Base-by-base conservation (phyloP, 768 basidiomycete species). In the Rhodotorula graminis region DNA sequence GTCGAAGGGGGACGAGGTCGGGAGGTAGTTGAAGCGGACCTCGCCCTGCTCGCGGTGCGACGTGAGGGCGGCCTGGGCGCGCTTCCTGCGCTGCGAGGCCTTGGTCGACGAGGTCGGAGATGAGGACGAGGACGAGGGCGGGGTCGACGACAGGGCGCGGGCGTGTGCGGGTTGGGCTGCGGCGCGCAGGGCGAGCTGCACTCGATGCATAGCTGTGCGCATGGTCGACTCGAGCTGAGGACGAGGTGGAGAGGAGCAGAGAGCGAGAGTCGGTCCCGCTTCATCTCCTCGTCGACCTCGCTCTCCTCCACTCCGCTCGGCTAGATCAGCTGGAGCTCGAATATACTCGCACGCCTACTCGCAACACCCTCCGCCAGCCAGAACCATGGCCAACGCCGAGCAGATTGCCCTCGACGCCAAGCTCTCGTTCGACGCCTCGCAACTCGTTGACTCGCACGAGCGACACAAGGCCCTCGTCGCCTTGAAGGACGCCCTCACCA, bases 1-100 rank as follows among this genome's bases (percentile, higher is more conserved):
- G 62, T 76, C 77, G 49, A 86, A 85, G 67, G 87, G 82, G 55
- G 84, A 83, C 25, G 83, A 80, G 27, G 57, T 60, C 37, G 65
- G 65, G 79, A 91, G 92, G 82, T 90, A 93, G 82, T 92, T 92
- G 86, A 89, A 88, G 81, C 86, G 89, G 79, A 90, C 88, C 66
- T 80, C 73, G 53, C 16, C 27, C 27, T n/a, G 27, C 27, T 53
- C 12, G 27, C 52, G 25, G 27, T 53, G 27, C 10, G 52, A n/a
- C 52, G 52, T n/a, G 52, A 53, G 52, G 27, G 52, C 52, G 11
- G 52, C 27, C 52, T 53, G 25, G 25, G 52, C 52, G 19, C n/a
- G 25, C 15, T 53, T 53, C 52, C 52, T 27, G 19, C 52, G 52
- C 25, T n/a, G 11, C 52, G 52, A 27, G 25, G 27, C 25, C 8